phyloP scores from a whole-genome alignment of 2,329 filamentous ascomycete species.

The Fusarium albosuccineum region DNA sequence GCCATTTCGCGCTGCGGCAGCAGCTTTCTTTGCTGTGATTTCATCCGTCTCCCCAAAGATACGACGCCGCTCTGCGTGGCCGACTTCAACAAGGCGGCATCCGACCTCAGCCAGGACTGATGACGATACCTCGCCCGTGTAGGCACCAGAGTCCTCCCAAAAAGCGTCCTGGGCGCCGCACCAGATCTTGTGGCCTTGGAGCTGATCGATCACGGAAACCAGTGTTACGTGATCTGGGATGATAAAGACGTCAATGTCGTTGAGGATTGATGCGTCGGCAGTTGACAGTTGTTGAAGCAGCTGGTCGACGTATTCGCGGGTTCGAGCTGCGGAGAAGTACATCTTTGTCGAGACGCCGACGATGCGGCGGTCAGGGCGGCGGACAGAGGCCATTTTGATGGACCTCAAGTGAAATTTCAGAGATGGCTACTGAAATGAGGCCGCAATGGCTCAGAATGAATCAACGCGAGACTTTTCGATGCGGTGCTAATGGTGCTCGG shows the following conservation, averaged over 20 bases:
- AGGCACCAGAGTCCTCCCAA: constrained; percentile 77
- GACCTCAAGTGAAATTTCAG: neutral
- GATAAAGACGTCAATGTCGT: constrained; percentile 77
- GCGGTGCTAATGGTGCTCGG: neutral
- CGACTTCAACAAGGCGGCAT: constrained; percentile 80
- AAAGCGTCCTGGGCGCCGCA: constrained; percentile 82
- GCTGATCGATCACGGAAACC: constrained; percentile 61
- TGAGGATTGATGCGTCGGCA: constrained; percentile 55
- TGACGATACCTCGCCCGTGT: constrained; percentile 83
- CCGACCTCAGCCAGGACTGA: constrained; percentile 75
- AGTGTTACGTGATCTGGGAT: constrained; percentile 83
- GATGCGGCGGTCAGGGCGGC: constrained; percentile 64
- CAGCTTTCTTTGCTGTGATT: constrained; percentile 75
- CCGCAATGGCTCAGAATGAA: neutral
- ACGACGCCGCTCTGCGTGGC: constrained; percentile 82
- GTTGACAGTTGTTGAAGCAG: constrained; percentile 62
- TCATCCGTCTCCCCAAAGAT: constrained; percentile 82
- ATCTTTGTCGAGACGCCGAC: constrained; percentile 83
- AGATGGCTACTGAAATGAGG: too few species aligned
- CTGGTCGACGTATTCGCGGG: constrained; percentile 66
- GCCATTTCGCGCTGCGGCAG: constrained; percentile 74
- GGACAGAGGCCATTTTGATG: constrained; percentile 44
- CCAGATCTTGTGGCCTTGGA: constrained; percentile 62
- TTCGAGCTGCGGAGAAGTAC: constrained; percentile 79
- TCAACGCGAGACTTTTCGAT: neutral